A percentile compares a stretch with the other conserved stretches of the same genome.
Evolutionary conservation across 768 basidiomycete species (phyloP).

Genomic region (Coprinellus micaceus): DNA sequence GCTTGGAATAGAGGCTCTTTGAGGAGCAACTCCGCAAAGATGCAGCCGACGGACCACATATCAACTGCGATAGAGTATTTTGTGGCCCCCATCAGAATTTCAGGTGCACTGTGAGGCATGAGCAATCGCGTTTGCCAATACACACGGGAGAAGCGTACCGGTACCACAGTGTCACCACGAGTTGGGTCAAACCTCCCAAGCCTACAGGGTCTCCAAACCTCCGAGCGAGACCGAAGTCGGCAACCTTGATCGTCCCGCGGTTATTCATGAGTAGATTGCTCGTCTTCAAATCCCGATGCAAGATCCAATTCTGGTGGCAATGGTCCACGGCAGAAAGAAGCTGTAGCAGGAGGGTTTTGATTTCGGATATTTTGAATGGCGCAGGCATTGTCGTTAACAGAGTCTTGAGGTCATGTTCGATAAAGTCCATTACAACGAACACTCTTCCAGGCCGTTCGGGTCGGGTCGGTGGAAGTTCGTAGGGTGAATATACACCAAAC

Average conservation of each 20-base stretch:
- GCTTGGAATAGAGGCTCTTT: constrained; percentile 98
- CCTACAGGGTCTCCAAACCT: constrained; percentile 96
- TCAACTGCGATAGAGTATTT: constrained; percentile 95
- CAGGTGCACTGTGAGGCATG: constrained; percentile 67
- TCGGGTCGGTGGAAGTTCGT: too few relatives aligned
- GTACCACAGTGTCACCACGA: constrained; percentile 99
- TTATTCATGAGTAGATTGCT: constrained; percentile 99
- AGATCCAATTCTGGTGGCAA: constrained; percentile 95
- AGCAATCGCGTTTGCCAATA: constrained; percentile 16
- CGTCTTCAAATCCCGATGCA: constrained; percentile 96
- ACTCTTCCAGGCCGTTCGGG: constrained; percentile 53
- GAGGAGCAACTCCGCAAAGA: constrained; percentile 92
- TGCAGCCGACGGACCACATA: constrained; percentile 99
- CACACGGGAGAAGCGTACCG: constrained; percentile 49
- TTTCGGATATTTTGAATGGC: constrained; percentile 95
- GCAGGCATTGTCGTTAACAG: constrained; percentile 92
- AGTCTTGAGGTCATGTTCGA: constrained; percentile 98
- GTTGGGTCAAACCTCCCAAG: constrained; percentile 93
- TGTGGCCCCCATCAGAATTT: constrained; percentile 89
- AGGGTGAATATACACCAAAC: too few relatives aligned
- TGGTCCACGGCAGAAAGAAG: constrained; percentile 89
- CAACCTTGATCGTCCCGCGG: constrained; percentile 96
- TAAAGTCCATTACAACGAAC: constrained; percentile 99
- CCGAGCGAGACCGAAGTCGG: constrained; percentile 95
- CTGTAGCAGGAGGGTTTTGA: constrained; percentile 95